Conservation (phyloP, 768 basidiomycete species). For the Cystofilobasidium capitatum region DNA sequence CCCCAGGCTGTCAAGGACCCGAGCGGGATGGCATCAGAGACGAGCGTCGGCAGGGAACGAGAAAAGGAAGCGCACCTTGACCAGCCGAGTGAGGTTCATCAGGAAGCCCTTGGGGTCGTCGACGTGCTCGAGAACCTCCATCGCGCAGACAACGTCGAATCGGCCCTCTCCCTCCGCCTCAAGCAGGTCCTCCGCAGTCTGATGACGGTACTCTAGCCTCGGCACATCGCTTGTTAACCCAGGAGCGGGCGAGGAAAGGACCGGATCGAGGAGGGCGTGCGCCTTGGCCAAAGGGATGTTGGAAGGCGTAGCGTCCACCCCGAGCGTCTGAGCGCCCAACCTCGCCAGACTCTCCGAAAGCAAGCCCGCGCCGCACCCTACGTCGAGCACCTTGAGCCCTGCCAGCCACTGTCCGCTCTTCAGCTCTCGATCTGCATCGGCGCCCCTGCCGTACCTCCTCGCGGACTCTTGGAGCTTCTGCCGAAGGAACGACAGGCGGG, state of each 20-base stretch:
- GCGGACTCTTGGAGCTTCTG: constrained; percentile 33
- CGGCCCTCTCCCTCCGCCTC: constrained; percentile 43
- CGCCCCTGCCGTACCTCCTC: constrained; percentile 12
- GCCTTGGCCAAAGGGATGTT: constrained; percentile 77
- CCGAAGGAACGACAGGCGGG: constrained; percentile 67
- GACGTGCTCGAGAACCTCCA: constrained; percentile 98
- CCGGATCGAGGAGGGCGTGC: constrained; percentile 70
- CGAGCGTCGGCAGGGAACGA: background rate
- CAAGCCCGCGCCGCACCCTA: constrained; percentile 92
- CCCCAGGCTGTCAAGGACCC: constrained; percentile 62
- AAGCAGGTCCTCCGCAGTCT: constrained; percentile 64
- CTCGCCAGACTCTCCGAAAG: constrained; percentile 85
- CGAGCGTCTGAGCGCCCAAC: constrained; percentile 74
- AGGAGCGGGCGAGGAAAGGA: constrained; percentile 41
- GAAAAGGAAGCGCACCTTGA: constrained; percentile 58
- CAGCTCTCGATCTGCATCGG: constrained; percentile 21
- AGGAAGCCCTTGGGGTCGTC: constrained; percentile 82
- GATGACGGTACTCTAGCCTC: constrained; percentile 57
- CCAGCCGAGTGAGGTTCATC: constrained; percentile 64
- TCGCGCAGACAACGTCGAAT: constrained; percentile 88
- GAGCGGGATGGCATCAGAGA: background rate
- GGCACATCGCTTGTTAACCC: constrained; percentile 29
- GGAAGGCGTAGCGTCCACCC: constrained; percentile 80
- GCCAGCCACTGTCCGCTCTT: constrained; percentile 43
- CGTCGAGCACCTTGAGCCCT: constrained; percentile 69